These are phyloP conservation scores for Malus hybrid DNA, from an alignment of 331 rosid species.

Conservation along the genomic window DNA sequence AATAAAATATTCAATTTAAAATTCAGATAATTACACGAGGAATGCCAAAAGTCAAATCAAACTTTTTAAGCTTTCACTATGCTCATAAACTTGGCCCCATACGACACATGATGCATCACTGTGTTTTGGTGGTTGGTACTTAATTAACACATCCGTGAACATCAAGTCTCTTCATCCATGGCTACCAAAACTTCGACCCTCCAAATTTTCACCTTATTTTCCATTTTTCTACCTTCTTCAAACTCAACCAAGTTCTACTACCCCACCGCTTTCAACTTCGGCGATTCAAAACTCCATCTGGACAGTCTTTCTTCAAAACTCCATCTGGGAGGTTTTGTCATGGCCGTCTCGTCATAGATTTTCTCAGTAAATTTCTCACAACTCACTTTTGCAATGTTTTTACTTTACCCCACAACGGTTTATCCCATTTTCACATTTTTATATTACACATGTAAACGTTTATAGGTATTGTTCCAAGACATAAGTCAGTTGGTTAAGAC, in stretches of 20 bases:
- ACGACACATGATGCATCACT: not conserved
- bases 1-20: too few species aligned
- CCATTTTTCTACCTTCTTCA: slow-evolving; percentile 16
- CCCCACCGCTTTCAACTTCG: slow-evolving; percentile 80
- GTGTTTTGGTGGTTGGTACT: not conserved
- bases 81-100: not conserved
- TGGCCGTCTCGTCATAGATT: slow-evolving; percentile 62
- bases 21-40: too few species aligned
- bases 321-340: slow-evolving; percentile 54
- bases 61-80: slow-evolving; percentile 17
- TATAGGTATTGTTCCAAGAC: not conserved
- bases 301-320: slow-evolving; percentile 49
- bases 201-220: slow-evolving; percentile 22
- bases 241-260: slow-evolving; percentile 35
- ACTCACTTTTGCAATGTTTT: too few species aligned
- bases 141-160: slow-evolving; percentile 7
- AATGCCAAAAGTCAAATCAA: slow-evolving; percentile 32
- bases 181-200: slow-evolving; percentile 10
- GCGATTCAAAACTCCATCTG: slow-evolving; percentile 85
- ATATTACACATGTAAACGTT: not conserved
- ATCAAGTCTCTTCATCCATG: slow-evolving; percentile 18
- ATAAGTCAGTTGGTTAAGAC: too few species aligned
- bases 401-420: not conserved
- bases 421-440: not conserved
- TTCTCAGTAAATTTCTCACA: slow-evolving; percentile 43